A percentile compares a stretch with the other conserved stretches of the same genome.
These are phyloP conservation scores for Stemphylium lycopersici DNA, from an alignment of 2,329 filamentous ascomycete species.

Conservation along the genomic window DNA sequence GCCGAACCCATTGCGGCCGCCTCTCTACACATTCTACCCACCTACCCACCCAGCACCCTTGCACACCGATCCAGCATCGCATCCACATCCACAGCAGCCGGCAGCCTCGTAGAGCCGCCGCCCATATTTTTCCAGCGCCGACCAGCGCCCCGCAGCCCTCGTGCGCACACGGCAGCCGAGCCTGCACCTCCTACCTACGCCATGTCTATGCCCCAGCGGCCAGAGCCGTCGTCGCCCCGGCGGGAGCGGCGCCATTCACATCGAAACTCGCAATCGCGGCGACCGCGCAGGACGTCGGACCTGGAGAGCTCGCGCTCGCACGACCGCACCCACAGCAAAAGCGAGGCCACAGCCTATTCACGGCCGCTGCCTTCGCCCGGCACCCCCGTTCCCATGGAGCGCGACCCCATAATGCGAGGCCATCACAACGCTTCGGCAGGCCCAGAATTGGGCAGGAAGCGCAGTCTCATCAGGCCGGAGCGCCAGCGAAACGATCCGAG, in stretches of 20 bases:
- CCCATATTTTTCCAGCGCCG: slow-evolving; percentile 16
- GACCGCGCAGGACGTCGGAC: slow-evolving; percentile 63
- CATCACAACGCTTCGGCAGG: slow-evolving; percentile 43
- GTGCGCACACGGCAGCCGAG: slow-evolving; percentile 26
- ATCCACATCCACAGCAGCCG: not conserved
- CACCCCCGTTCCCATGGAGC: slow-evolving; percentile 52
- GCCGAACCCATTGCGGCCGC: slow-evolving; percentile 12
- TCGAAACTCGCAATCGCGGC: slow-evolving; percentile 63
- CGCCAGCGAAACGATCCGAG: slow-evolving; percentile 82
- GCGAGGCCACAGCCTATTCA: slow-evolving; percentile 50
- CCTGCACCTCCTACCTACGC: slow-evolving; percentile 36
- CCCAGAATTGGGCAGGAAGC: slow-evolving; percentile 70
- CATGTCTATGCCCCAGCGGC: slow-evolving; percentile 63
- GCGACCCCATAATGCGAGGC: slow-evolving; percentile 59
- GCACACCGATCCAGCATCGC: not conserved
- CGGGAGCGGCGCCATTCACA: slow-evolving; percentile 59
- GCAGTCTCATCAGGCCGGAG: slow-evolving; percentile 88
- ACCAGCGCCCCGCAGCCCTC: slow-evolving; percentile 4
- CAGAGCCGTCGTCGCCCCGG: slow-evolving; percentile 67
- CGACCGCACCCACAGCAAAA: slow-evolving; percentile 46
- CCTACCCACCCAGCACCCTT: slow-evolving; percentile 1
- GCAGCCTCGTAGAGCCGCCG: slow-evolving; percentile 10
- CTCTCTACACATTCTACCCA: not conserved
- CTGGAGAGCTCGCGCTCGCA: slow-evolving; percentile 67
- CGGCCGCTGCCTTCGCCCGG: slow-evolving; percentile 54